A percentile compares a stretch with the other conserved stretches of the same genome.
phyloP scores from a whole-genome alignment of 306 rosid species.

The Pyrus communis region DNA sequence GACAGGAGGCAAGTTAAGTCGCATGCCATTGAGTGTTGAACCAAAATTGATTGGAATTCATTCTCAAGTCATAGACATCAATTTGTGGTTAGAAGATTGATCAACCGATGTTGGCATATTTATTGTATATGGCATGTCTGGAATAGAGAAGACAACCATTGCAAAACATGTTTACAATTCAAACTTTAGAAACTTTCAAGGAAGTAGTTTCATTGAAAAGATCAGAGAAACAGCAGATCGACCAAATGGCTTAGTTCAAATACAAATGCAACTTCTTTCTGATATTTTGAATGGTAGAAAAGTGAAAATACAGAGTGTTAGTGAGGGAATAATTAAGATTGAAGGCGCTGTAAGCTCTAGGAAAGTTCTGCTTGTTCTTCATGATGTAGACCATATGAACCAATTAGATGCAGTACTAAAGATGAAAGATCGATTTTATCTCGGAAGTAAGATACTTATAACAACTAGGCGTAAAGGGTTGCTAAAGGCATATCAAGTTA shows the following conservation, averaged over 20 bases:
- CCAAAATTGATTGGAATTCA: not conserved
- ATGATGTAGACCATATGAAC: not conserved
- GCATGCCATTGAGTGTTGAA: not conserved
- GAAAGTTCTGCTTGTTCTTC: not conserved
- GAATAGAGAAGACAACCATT: constrained; percentile 4
- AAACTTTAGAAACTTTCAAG: not conserved
- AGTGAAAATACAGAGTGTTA: not conserved
- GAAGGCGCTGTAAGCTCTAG: not conserved
- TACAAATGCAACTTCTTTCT: not conserved
- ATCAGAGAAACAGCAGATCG: not conserved
- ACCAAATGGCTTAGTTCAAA: not conserved
- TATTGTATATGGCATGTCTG: not conserved
- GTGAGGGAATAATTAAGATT: not conserved
- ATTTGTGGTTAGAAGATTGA: not conserved
- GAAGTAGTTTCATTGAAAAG: not conserved
- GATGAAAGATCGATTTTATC: not conserved
- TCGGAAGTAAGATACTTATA: not conserved
- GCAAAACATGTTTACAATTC: not conserved
- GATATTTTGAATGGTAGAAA: not conserved
- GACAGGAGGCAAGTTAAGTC: not conserved
- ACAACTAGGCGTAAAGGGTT: not conserved
- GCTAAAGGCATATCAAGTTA: not conserved
- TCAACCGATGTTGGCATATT: not conserved
- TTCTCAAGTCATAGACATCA: not conserved
- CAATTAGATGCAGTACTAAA: not conserved